Evolutionary conservation across 2,329 filamentous ascomycete species (phyloP).

Genomic region (Sphaerulina vaccinii): DNA sequence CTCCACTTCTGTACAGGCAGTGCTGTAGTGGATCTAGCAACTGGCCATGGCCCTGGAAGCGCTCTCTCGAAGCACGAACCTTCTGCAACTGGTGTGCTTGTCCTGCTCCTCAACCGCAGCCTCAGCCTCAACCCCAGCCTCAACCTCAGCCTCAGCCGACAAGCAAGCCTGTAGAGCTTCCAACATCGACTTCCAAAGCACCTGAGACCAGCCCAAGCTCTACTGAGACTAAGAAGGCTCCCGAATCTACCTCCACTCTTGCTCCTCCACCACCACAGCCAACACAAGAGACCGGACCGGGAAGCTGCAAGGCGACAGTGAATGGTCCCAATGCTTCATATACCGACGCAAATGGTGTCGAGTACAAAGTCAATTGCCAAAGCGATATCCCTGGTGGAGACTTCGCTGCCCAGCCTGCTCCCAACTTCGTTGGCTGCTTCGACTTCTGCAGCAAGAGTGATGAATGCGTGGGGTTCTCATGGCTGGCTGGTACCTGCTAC

Average conservation of each 20-base stretch:
- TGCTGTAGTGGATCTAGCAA: neutral
- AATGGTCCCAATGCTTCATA: neutral
- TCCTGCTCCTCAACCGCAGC: neutral
- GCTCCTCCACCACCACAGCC: neutral
- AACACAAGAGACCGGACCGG: neutral
- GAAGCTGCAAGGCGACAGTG: neutral
- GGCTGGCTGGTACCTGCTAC: slow-evolving; percentile 15
- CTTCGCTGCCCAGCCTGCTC: slow-evolving; percentile 10
- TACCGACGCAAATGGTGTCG: neutral
- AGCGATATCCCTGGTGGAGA: slow-evolving; percentile 27
- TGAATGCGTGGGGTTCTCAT: slow-evolving; percentile 20
- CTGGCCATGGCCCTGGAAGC: neutral
- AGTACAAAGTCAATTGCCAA: slow-evolving; percentile 21
- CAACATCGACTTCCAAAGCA: neutral
- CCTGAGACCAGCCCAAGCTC: neutral
- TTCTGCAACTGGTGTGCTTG: neutral
- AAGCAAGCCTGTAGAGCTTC: neutral
- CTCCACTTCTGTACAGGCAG: neutral
- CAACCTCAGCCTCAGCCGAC: no score
- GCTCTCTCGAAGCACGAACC: neutral
- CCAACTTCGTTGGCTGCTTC: slow-evolving; percentile 26
- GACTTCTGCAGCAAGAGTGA: slow-evolving; percentile 20
- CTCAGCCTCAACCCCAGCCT: neutral
- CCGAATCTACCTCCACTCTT: neutral
- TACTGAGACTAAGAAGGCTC: neutral